Evolutionary conservation across 164 flowering plant genomes (phyloP).

Genomic region (Brasenia schreberi): DNA sequence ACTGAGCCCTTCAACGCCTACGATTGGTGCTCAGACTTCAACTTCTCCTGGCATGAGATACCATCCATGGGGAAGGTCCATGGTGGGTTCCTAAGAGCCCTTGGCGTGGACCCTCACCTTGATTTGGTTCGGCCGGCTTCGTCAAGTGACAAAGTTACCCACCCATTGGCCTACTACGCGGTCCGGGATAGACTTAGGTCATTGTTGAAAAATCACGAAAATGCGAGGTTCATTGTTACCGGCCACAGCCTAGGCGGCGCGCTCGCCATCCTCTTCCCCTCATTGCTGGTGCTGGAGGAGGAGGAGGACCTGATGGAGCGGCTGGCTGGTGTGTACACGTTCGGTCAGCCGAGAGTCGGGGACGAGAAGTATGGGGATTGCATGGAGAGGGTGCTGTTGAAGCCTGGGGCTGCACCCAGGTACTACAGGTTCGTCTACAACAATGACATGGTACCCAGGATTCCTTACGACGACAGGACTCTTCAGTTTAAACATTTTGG

Average conservation of each 20-base stretch:
- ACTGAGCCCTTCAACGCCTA: constrained; percentile 48
- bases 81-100: constrained; percentile 54
- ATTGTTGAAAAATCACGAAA: constrained; percentile 17
- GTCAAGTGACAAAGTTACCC: background rate
- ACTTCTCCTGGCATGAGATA: constrained; percentile 53
- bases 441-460: constrained; percentile 70
- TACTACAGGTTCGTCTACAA: constrained; percentile 58
- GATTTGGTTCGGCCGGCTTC: background rate
- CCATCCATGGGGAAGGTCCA: constrained; percentile 42
- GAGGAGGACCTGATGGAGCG: constrained; percentile 43
- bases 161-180: constrained; percentile 38
- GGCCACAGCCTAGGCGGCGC: constrained; percentile 94
- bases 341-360: constrained; percentile 87
- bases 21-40: constrained; percentile 44
- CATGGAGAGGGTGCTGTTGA: constrained; percentile 30
- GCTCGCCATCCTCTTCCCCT: constrained; percentile 48
- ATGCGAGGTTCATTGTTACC: constrained; percentile 46
- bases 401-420: constrained; percentile 17
- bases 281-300: constrained; percentile 34
- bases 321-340: constrained; percentile 67
- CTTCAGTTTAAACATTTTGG: constrained; percentile 66
- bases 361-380: constrained; percentile 39
- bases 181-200: constrained; percentile 36
- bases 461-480: constrained; percentile 53
- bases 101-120: constrained; percentile 39